Evolutionary conservation across 1,284 basidiomycete species (phyloP), one percentile per base, ranked within the genome.

Genomic region (Pyrrhoderma noxium): DNA sequence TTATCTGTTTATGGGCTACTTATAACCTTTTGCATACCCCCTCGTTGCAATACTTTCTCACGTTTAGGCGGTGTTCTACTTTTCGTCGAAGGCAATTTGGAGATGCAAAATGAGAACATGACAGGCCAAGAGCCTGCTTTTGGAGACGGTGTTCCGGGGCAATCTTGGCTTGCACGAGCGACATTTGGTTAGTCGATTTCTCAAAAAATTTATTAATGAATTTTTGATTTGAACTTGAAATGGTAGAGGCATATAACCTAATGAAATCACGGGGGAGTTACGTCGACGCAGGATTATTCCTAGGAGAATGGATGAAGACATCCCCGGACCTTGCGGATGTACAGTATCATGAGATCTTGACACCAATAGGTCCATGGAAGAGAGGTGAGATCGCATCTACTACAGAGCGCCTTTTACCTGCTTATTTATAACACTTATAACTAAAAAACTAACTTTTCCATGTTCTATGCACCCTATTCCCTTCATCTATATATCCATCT

Each of bases 351-450:
- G 53, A 52, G 19, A 22, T 56, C 11, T 55, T 31, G 22, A 52
- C 57, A 13, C 57, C 58, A 14, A 45, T 59, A 14, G 58, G 58
- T 9, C 54, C 58, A 3, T 59, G 57, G 56, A 47, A 53, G 31
- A 54, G 49, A 49, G 57, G 55, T 51, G 18, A 45, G 45, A n/a
- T 31, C 31, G 25, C 40, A 23, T 46, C 45, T 34, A 23, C 16
- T 8, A 9, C 34, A 34, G 11, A 3, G 2, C 4, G 3, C 5
- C 38, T 22, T 5, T n/a, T 22, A 40, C n/a, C 8, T 44, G 42
- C 7, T 22, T 23, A 22, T 22, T 31, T 31, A 31, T 31, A 31
- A 31, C 27, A 5, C 7, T 31, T n/a, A n/a, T n/a, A n/a, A n/a
- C n/a, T n/a, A n/a, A n/a, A n/a, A n/a, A 31, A 31, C 11, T 22